Evolutionary conservation across 164 flowering plant genomes (phyloP).

Genomic region (Tetrastigma voinierianum): DNA sequence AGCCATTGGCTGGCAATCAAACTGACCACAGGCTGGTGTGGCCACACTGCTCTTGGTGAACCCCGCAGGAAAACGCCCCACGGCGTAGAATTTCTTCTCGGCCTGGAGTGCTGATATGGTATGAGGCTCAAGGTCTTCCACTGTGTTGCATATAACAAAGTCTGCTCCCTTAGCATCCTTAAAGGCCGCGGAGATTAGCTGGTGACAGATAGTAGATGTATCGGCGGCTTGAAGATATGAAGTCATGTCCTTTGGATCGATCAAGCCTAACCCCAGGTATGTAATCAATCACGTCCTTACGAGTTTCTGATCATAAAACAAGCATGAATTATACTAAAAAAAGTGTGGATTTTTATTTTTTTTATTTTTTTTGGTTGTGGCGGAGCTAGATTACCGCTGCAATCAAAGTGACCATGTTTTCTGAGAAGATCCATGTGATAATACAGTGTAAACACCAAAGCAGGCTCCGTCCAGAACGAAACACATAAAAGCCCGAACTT

Average conservation of each 20-base stretch:
- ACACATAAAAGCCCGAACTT: constrained; percentile 51
- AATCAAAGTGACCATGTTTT: constrained; percentile 62
- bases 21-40: constrained; percentile 77
- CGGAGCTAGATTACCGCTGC: constrained; percentile 34
- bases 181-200: constrained; percentile 58
- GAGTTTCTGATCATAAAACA: constrained; percentile 32
- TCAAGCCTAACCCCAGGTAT: constrained; percentile 71
- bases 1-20: constrained; percentile 81
- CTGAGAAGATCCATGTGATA: constrained; percentile 63
- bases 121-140: constrained; percentile 59
- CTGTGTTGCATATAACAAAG: constrained; percentile 64
- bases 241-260: constrained; percentile 57
- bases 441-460: constrained; percentile 65
- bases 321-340: too few relatives aligned
- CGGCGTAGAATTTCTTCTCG: constrained; percentile 49
- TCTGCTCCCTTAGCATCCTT: constrained; percentile 55
- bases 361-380: too few relatives aligned
- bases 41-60: constrained; percentile 43
- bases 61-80: constrained; percentile 60
- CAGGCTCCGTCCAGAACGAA: constrained; percentile 91
- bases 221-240: constrained; percentile 69
- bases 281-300: constrained; percentile 62
- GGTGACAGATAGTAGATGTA: constrained; percentile 47
- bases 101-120: constrained; percentile 54
- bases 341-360: too few relatives aligned